Evolutionary conservation across 805 yeast species (phyloP).

Genomic region (Candida gorgasii): DNA sequence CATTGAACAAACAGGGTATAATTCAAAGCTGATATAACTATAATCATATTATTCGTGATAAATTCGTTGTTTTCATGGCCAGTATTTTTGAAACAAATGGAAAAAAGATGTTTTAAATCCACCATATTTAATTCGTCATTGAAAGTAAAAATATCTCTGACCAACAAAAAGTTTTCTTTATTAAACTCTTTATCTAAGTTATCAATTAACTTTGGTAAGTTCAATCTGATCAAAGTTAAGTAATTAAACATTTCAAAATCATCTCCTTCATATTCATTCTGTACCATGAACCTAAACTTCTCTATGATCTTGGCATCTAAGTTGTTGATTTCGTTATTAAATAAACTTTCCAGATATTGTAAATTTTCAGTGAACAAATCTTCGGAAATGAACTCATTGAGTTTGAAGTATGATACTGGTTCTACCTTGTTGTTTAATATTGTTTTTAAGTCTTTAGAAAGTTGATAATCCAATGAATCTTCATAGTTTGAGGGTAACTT

Average conservation of each 20-base stretch:
- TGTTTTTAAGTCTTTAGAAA: background rate
- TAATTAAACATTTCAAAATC: slow-evolving; percentile 9
- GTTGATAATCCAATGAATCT: slow-evolving; percentile 1
- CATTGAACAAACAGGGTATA: slow-evolving; percentile 6
- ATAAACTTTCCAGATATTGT: slow-evolving; percentile 5
- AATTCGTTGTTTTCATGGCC: background rate
- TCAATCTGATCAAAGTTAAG: slow-evolving; percentile 7
- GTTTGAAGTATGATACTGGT: slow-evolving; percentile 4
- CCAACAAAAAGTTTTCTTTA: slow-evolving; percentile 3
- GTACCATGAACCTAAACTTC: slow-evolving; percentile 17
- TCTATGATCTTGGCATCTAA: slow-evolving; percentile 8
- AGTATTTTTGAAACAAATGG: background rate
- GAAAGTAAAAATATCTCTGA: slow-evolving; percentile 16
- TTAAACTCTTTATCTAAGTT: background rate
- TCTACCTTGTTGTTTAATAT: slow-evolving; percentile 6
- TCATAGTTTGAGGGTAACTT: background rate
- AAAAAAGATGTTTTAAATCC: slow-evolving; percentile 4
- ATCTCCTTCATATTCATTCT: slow-evolving; percentile 17
- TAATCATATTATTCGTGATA: slow-evolving; percentile 2
- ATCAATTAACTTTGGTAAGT: slow-evolving; percentile 5
- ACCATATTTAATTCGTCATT: slow-evolving; percentile 9
- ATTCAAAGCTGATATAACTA: slow-evolving; percentile 9
- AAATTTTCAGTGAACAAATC: background rate
- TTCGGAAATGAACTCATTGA: background rate
- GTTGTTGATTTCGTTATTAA: slow-evolving; percentile 1